Percentiles rank a stretch among this genome's conserved stretches.
Evolutionary conservation across 495 filamentous ascomycete genomes (phyloP).

Genomic region (Echria macrotheca): DNA sequence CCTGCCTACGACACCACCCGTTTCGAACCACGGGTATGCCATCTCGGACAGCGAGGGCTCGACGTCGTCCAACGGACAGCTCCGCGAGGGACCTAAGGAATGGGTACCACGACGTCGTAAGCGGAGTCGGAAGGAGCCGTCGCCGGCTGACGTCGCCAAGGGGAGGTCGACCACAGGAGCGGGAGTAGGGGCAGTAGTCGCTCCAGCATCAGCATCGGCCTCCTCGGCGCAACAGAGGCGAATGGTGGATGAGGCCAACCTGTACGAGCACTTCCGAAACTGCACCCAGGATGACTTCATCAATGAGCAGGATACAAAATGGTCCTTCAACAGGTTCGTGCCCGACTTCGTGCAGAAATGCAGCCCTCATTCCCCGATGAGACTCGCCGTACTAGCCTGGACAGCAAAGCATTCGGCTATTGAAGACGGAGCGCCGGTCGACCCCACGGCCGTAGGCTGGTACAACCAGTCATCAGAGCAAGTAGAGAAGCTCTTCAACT

Average conservation of each 20-base stretch:
- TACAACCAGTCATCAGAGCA: constrained; percentile 12
- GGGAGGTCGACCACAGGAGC: no score
- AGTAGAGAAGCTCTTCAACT: constrained; percentile 8
- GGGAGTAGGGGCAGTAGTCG: no score
- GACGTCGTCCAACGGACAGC: constrained; percentile 1
- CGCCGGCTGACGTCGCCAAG: no score
- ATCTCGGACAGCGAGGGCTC: constrained; percentile 20
- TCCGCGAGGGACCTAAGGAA: constrained; percentile 16
- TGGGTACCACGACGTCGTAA: constrained; percentile 19
- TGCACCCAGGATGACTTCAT: constrained; percentile 6
- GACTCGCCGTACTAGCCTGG: constrained; percentile 20
- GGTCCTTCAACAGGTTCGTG: constrained; percentile 19
- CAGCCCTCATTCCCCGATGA: constrained; percentile 13
- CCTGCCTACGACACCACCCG: neutral
- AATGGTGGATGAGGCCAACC: neutral
- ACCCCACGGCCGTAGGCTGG: constrained; percentile 4
- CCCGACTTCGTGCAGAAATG: constrained; percentile 16
- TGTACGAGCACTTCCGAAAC: constrained; percentile 1
- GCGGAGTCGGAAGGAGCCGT: constrained; percentile 8
- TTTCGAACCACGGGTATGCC: constrained; percentile 4
- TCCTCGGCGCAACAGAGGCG: neutral
- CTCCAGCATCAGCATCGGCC: neutral
- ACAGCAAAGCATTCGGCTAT: constrained; percentile 6
- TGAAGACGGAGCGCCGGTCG: neutral
- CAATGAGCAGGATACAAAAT: constrained; percentile 11